phyloP scores from a whole-genome alignment of 2,329 filamentous ascomycete species.

The Penicillium sp. region DNA sequence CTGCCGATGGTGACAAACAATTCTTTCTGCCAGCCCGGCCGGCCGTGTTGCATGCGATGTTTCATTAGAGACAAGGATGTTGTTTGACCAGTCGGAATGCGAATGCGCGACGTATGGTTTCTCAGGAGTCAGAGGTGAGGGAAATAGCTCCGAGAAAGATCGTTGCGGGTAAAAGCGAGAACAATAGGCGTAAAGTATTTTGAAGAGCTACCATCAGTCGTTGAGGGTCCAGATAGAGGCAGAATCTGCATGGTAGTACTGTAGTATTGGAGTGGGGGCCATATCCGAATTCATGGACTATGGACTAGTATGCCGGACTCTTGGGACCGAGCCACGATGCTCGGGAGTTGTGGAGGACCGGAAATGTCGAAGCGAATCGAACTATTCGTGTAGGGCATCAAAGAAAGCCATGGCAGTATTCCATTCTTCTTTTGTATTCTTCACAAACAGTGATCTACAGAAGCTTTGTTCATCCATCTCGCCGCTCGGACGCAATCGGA shows the following conservation, averaged over 20 bases:
- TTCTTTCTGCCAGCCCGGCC: background rate
- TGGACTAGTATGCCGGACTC: background rate
- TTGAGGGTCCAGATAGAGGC: background rate
- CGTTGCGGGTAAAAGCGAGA: background rate
- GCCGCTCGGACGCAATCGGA: conserved; percentile 17
- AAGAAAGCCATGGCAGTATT: too few relatives aligned
- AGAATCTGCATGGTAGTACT: background rate
- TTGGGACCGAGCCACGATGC: background rate
- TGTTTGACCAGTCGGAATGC: background rate
- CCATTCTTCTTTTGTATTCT: too few relatives aligned
- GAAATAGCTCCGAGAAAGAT: background rate
- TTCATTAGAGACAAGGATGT: background rate
- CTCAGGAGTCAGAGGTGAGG: background rate
- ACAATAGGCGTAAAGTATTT: background rate
- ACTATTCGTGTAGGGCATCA: too few relatives aligned
- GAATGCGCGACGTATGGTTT: background rate
- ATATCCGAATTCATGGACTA: background rate
- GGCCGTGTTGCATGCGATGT: background rate
- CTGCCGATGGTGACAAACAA: background rate
- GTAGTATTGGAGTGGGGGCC: background rate
- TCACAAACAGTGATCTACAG: too few relatives aligned
- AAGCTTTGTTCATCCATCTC: conserved; percentile 15
- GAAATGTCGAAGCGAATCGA: too few relatives aligned
- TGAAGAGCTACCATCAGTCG: background rate
- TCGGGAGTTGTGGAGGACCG: background rate